A percentile compares a stretch with the other conserved stretches of the same genome.
phyloP scores from a whole-genome alignment of 495 filamentous ascomycete genomes.

The Peziza echinospora region DNA sequence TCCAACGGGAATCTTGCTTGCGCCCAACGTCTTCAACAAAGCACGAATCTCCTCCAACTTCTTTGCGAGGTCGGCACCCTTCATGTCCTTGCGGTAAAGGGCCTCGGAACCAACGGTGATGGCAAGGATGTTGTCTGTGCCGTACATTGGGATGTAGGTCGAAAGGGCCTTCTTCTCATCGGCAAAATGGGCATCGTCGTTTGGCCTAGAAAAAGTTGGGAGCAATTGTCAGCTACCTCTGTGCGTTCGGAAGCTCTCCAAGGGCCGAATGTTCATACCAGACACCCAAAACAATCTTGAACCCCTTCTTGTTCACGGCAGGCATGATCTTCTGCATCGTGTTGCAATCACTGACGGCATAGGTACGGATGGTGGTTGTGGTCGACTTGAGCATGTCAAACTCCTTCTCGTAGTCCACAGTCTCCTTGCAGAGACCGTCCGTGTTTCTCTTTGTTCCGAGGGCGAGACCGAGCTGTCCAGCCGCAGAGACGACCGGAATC shows the following conservation, averaged over 20 bases:
- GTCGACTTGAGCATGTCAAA: slow-evolving; percentile 23
- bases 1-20: slow-evolving; percentile 28
- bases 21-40: slow-evolving; percentile 30
- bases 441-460: slow-evolving; percentile 29
- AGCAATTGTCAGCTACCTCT: slow-evolving; percentile 3
- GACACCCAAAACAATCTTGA: slow-evolving; percentile 55
- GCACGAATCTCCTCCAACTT: slow-evolving; percentile 42
- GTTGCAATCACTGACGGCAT: slow-evolving; percentile 47
- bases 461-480: slow-evolving; percentile 31
- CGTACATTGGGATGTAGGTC: slow-evolving; percentile 30
- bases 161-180: slow-evolving; percentile 38
- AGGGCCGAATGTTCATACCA: slow-evolving; percentile 29
- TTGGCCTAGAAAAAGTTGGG: slow-evolving; percentile 31
- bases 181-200: slow-evolving; percentile 40
- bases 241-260: no score
- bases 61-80: slow-evolving; percentile 34
- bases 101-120: slow-evolving; percentile 62
- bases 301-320: slow-evolving; percentile 46
- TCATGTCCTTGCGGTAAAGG: slow-evolving; percentile 54
- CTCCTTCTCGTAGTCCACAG: slow-evolving; percentile 42
- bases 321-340: slow-evolving; percentile 45
- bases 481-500: slow-evolving; percentile 22
- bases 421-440: slow-evolving; percentile 46
- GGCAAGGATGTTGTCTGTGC: slow-evolving; percentile 39
- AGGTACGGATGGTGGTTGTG: slow-evolving; percentile 40